Evolutionary conservation across 176 grass and related monocot species (phyloP).

Genomic region (Pontederia crassipes): DNA sequence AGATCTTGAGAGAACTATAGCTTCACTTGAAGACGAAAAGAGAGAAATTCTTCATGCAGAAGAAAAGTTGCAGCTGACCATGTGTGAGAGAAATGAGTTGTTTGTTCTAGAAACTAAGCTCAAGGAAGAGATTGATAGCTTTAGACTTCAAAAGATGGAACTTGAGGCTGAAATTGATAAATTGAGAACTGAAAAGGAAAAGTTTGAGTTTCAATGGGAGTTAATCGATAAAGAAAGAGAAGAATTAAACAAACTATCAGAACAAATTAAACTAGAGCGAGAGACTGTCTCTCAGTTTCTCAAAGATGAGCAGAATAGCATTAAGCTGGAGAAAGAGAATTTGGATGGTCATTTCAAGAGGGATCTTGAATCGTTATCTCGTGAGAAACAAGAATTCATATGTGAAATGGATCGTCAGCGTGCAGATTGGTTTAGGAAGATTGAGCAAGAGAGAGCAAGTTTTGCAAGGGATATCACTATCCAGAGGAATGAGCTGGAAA

Average conservation of each 20-base stretch:
- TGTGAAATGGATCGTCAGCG: constrained; percentile 60
- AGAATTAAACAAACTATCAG: constrained; percentile 54
- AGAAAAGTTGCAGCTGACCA: constrained; percentile 55
- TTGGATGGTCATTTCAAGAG: constrained; percentile 51
- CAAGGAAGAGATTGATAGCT: constrained; percentile 87
- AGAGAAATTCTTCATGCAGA: constrained; percentile 34
- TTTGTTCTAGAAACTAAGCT: constrained; percentile 57
- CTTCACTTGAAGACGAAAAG: constrained; percentile 57
- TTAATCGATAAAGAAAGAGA: constrained; percentile 78
- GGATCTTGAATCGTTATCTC: constrained; percentile 53
- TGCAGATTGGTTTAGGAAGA: constrained; percentile 50
- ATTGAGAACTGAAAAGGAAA: constrained; percentile 79
- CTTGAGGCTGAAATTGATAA: constrained; percentile 60
- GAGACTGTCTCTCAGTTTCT: constrained; percentile 38
- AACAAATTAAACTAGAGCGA: constrained; percentile 53
- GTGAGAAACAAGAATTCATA: constrained; percentile 70
- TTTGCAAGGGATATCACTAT: constrained; percentile 61
- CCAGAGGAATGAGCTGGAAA: constrained; percentile 61
- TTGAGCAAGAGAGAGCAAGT: constrained; percentile 71
- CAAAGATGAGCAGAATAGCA: constrained; percentile 55
- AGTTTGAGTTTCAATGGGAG: constrained; percentile 97
- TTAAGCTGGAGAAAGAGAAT: constrained; percentile 72
- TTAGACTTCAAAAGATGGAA: constrained; percentile 64
- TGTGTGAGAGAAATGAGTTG: constrained; percentile 56
- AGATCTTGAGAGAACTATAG: constrained; percentile 57